These are phyloP conservation scores for Ananas comosus DNA, from an alignment of 176 grass and related monocot species.

Conservation along the genomic window DNA sequence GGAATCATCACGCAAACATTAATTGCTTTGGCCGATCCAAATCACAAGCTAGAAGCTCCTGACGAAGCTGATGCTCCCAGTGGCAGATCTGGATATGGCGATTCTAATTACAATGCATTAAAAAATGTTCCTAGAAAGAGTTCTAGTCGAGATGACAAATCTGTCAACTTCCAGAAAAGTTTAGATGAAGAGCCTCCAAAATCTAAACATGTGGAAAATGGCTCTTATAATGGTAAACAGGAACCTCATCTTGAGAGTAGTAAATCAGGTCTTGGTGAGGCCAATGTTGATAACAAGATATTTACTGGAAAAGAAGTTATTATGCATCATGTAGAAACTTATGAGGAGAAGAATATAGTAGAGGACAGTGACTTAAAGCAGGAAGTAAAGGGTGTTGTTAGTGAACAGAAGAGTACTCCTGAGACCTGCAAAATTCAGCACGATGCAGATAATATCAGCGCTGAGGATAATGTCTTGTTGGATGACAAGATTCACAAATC, in stretches of 20 bases:
- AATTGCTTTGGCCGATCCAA: constrained; percentile 35
- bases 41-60: constrained; percentile 30
- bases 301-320: constrained; percentile 45
- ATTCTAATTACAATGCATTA: constrained; percentile 27
- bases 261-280: constrained; percentile 7
- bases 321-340: constrained; percentile 44
- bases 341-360: constrained; percentile 91
- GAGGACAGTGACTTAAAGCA: constrained; percentile 39
- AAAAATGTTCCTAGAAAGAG: constrained; percentile 21
- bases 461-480: constrained; percentile 19
- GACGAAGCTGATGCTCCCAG: constrained; percentile 12
- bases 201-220: constrained; percentile 14
- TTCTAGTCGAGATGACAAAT: constrained; percentile 14
- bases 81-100: constrained; percentile 30
- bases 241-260: constrained; percentile 1
- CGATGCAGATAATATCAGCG: constrained; percentile 1
- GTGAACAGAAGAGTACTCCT: constrained; percentile 35
- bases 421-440: background rate
- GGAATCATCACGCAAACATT: constrained; percentile 52
- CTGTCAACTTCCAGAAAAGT: background rate
- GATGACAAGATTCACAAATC: constrained; percentile 20
- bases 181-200: constrained; percentile 3
- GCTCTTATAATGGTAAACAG: constrained; percentile 3
- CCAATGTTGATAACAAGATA: constrained; percentile 42
- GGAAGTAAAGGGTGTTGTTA: constrained; percentile 55